Evolutionary conservation across 768 basidiomycete species (phyloP).

Genomic region (Boletales sp.): DNA sequence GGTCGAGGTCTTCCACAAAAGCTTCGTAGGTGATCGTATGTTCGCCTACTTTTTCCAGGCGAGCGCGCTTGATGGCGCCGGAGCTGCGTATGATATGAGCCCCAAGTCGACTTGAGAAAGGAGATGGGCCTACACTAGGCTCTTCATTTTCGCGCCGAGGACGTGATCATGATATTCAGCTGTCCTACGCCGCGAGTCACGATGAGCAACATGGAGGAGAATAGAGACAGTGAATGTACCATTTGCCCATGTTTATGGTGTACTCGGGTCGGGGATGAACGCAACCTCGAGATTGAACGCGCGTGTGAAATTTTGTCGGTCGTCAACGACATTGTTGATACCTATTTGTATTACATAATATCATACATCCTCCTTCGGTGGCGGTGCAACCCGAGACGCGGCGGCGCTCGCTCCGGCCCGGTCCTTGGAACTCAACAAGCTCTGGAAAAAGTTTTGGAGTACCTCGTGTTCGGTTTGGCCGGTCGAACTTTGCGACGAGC

Average conservation of each 20-base stretch:
- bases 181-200: conserved; percentile 47
- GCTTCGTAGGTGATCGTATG: conserved; percentile 67
- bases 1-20: conserved; percentile 74
- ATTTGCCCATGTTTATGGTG: conserved; percentile 60
- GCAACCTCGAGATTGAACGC: not conserved
- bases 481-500: conserved; percentile 40
- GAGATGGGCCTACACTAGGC: conserved; percentile 58
- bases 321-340: conserved; percentile 19
- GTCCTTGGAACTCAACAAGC: conserved; percentile 68
- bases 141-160: conserved; percentile 70
- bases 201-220: not conserved
- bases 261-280: conserved; percentile 3
- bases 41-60: conserved; percentile 57
- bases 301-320: conserved; percentile 19
- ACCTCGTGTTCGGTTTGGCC: conserved; percentile 75
- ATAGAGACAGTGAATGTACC: conserved; percentile 38
- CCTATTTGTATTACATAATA: conserved; percentile 9
- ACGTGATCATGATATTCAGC: conserved; percentile 70
- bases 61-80: conserved; percentile 67
- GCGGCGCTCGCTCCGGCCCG: conserved; percentile 37
- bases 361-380: too few species aligned
- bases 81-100: conserved; percentile 40
- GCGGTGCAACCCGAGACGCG: conserved; percentile 16
- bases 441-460: conserved; percentile 85
- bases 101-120: not conserved